These are phyloP conservation scores for Globomyces pollinis-pini DNA, from an alignment of 192 early-diverging fungal species.

Conservation along the genomic window DNA sequence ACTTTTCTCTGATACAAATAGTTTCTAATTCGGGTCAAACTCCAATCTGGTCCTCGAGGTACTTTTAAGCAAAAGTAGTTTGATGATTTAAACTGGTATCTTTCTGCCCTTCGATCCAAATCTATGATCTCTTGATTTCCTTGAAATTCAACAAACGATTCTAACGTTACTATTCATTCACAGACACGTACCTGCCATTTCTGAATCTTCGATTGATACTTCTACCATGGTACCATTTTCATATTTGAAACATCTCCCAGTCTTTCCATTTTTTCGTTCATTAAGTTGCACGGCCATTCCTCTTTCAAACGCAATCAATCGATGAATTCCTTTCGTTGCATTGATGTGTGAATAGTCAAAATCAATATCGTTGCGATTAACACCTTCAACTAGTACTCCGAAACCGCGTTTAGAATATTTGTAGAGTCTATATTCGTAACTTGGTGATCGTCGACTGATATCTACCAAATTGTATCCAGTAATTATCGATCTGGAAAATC, in stretches of 20 bases:
- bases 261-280: too few relatives aligned
- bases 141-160: neutral
- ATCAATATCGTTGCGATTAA: neutral
- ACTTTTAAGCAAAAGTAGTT: neutral
- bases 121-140: neutral
- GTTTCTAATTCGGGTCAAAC: neutral
- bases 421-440: slow-evolving; percentile 17
- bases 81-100: neutral
- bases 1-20: too few relatives aligned
- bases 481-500: slow-evolving; percentile 10
- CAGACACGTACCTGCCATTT: neutral
- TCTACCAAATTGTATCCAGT: slow-evolving; percentile 15
- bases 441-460: slow-evolving; percentile 16
- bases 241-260: too few relatives aligned
- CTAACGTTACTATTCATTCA: neutral
- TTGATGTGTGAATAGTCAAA: neutral
- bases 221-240: neutral
- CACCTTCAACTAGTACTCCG: neutral
- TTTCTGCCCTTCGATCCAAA: neutral
- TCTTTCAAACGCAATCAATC: neutral
- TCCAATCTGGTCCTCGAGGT: neutral
- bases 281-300: neutral
- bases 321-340: neutral
- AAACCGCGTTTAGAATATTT: slow-evolving; percentile 20
- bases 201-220: neutral